Base-by-base conservation (phyloP, 495 filamentous ascomycete species). In the Podospora pseudoanserina region DNA sequence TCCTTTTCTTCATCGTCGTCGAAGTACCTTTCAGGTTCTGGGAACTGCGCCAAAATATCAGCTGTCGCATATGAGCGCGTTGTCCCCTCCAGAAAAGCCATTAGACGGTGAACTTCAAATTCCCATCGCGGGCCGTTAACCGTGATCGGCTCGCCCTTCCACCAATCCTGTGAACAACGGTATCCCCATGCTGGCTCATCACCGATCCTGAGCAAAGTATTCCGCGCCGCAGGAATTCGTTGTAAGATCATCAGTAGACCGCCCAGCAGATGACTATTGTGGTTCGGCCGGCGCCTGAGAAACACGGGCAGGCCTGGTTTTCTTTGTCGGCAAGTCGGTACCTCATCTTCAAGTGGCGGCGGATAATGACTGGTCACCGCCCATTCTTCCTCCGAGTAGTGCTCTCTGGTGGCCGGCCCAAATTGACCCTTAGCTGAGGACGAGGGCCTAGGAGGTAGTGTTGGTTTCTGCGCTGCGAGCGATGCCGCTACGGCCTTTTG, bases 41-140 rank as follows among this genome's bases (percentile, higher is more conserved):
- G 53, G 39, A 26, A 56, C 68, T 55, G 34, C 68, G 1, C 75
- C 62, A 18, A 80, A 70, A 23, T 68, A 71, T 94, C 91, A 18
- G 83, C 83, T 65, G 90, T 92, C 6, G 91, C 94, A 76, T 96
- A 97, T n/a, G 89, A 86, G 56, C 94, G 88, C 5, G 89, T 84
- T 15, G 93, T 92, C 20, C 76, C 79, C 69, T 96, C 91, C 39
- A 97, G 82, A 72, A 97, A 96, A 23, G 92, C 93, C 79, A 97
- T 86, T n/a, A 97, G 72, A 27, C 94, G 88, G 74, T 96, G 93
- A 19, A 86, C 73, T 73, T 91, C 89, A 26, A 83, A 78, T 19
- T 79, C 60, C 65, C 89, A 80, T 81, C 76, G 82, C n/a, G 88
- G 82, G 44, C 85, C 86, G 13, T 87, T 83, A 2, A 81, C 77